Percentiles rank a stretch among this genome's conserved stretches.
Conservation (phyloP, 352 stramenopile genomes). For the Globisporangium splendens region DNA sequence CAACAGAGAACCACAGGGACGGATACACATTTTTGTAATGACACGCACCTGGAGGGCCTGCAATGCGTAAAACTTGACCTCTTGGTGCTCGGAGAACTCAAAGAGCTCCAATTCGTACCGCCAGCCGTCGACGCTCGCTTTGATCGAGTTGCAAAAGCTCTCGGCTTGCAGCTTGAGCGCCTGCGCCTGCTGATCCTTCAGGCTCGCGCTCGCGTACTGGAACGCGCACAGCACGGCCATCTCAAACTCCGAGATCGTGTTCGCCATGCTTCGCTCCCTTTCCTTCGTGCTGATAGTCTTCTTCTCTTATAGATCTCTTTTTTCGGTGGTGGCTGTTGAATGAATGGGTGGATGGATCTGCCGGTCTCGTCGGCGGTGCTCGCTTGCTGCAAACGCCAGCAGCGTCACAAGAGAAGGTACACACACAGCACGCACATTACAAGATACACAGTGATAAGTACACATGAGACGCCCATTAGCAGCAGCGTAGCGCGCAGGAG, state of each 20-base stretch:
- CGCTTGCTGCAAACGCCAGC: too few species aligned
- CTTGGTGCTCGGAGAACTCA: conserved; percentile 51
- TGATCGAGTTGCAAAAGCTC: conserved; percentile 57
- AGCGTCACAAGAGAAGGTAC: too few species aligned
- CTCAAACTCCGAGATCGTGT: conserved; percentile 56
- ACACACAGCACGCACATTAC: too few species aligned
- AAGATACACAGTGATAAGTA: too few species aligned
- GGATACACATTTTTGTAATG: background rate
- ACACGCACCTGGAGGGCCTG: conserved; percentile 50
- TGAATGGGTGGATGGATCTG: too few species aligned
- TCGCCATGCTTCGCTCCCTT: conserved; percentile 12
- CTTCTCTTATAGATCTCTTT: too few species aligned
- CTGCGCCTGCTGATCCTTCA: conserved; percentile 46
- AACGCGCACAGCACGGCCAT: conserved; percentile 76
- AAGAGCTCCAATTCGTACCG: conserved; percentile 69
- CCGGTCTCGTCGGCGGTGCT: too few species aligned
- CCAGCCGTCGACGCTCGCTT: conserved; percentile 49
- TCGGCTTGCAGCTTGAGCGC: conserved; percentile 70
- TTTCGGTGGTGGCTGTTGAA: too few species aligned
- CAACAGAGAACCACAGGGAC: too few species aligned
- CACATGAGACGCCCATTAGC: too few species aligned
- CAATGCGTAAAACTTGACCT: conserved; percentile 83
- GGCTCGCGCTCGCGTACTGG: conserved; percentile 63
- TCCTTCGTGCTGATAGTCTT: background rate
- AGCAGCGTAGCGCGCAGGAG: too few species aligned